These are phyloP conservation scores for Pleochaeta shiraiana DNA, from an alignment of 2,329 filamentous ascomycete genomes.

Conservation along the genomic window DNA sequence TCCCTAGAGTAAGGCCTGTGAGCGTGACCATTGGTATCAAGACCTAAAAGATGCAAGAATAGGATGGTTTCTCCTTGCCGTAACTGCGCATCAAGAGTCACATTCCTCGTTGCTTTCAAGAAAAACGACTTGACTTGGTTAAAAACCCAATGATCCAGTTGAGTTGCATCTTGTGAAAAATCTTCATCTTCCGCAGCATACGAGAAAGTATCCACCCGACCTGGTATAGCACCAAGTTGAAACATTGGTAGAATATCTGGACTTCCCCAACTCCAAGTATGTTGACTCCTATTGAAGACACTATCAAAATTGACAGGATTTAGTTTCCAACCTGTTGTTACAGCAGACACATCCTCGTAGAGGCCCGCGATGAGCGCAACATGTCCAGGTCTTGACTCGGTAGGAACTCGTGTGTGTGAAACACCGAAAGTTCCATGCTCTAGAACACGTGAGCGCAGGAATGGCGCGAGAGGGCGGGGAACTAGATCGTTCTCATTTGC, in stretches of 20 bases:
- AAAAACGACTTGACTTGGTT: slow-evolving; percentile 82
- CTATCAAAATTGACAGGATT: slow-evolving; percentile 98
- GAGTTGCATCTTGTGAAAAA: slow-evolving; percentile 60
- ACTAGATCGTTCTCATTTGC: slow-evolving; percentile 39
- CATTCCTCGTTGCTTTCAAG: slow-evolving; percentile 53
- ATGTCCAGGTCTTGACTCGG: slow-evolving; percentile 88
- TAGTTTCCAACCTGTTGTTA: slow-evolving; percentile 94
- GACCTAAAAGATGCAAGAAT: slow-evolving; percentile 77
- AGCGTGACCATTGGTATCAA: slow-evolving; percentile 76
- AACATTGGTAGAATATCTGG: slow-evolving; percentile 98
- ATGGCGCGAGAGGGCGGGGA: slow-evolving; percentile 71
- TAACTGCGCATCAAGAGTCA: slow-evolving; percentile 48
- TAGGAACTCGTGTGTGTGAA: slow-evolving; percentile 90
- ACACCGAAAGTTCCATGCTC: slow-evolving; percentile 89
- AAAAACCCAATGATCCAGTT: slow-evolving; percentile 88
- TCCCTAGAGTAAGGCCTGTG: slow-evolving; percentile 87
- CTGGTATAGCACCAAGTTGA: slow-evolving; percentile 70
- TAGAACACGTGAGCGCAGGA: slow-evolving; percentile 71
- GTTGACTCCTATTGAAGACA: slow-evolving; percentile 87
- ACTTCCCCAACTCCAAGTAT: slow-evolving; percentile 99
- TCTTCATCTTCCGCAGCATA: slow-evolving; percentile 79
- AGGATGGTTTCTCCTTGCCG: slow-evolving; percentile 78
- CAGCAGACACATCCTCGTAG: slow-evolving; percentile 94
- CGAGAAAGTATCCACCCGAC: slow-evolving; percentile 65
- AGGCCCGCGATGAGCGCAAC: slow-evolving; percentile 91